Base-by-base conservation (phyloP, 2,329 filamentous ascomycete genomes). In the Trichoderma afroharzianum region DNA sequence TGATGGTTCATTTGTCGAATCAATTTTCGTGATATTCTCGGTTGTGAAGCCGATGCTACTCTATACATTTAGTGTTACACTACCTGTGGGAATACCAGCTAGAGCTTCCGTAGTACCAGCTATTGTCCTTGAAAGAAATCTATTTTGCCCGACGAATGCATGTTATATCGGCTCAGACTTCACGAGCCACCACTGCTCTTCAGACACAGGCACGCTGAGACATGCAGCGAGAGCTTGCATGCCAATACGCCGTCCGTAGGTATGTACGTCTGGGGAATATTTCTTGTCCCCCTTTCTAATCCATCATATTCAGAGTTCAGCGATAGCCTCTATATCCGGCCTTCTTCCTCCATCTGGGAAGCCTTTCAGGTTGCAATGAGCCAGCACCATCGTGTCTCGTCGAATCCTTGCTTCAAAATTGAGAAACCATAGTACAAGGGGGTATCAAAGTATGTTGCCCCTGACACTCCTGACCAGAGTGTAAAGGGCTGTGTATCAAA, bases 401-500 rank as follows among this genome's bases (percentile, higher is more conserved):
- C 47, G 24, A 72, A 55, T 39, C 50, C 21, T 55, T 62, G 33
- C 47, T 39, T n/a, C 21, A 28, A 39, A n/a, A 39, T 43, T 63
- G 36, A 36, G 26, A 64, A 50, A 53, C 36, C 59, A 36, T 33
- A 26, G 53, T 58, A 55, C 47, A 71, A 28, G 30, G 28, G 66
- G 70, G 70, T 70, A 73, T 73, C 70, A 59, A 33, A 59, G 57
- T 12, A 14, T 33, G 30, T 59, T 33, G 30, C 18, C 57, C 7
- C 32, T 21, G 4, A 28, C 57, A 59, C 8, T 59, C 30, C 47
- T 24, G 47, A 24, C 8, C 21, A 53, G 47, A 24, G 53, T 57
- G 64, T 47, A 71, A 33, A 28, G 30, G 70, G 57, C 66, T 21
- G n/a, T 21, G n/a, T 70, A 73, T 72, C 67, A 69, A 47, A 63